Percentiles rank a stretch among this genome's conserved stretches.
These are phyloP conservation scores for Fomitopsis pulvina DNA, from an alignment of 768 basidiomycete species.

Conservation along the genomic window DNA sequence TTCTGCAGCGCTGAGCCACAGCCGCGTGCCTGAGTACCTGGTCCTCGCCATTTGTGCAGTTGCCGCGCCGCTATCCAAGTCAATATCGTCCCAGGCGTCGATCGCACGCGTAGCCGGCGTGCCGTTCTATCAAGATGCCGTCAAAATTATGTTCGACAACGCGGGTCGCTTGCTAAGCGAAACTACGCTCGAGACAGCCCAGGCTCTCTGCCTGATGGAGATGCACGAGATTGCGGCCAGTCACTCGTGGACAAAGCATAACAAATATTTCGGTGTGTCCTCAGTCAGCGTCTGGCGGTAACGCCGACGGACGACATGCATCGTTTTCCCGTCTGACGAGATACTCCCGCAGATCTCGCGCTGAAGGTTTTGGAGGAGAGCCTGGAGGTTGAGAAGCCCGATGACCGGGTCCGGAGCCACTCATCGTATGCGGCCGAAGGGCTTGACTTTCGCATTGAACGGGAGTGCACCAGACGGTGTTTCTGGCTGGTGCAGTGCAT, in stretches of 20 bases:
- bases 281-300: neutral
- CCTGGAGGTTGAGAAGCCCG: slow-evolving; percentile 58
- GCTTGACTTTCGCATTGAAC: slow-evolving; percentile 56
- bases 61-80: slow-evolving; percentile 70
- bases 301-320: neutral
- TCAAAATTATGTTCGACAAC: slow-evolving; percentile 65
- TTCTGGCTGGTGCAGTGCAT: slow-evolving; percentile 74
- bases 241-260: slow-evolving; percentile 25
- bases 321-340: slow-evolving; percentile 4
- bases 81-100: slow-evolving; percentile 50
- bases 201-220: slow-evolving; percentile 69
- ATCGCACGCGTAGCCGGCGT: slow-evolving; percentile 31
- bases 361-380: slow-evolving; percentile 61
- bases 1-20: slow-evolving; percentile 54
- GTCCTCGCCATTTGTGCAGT: slow-evolving; percentile 72
- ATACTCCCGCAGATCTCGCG: slow-evolving; percentile 43
- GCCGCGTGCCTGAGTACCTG: slow-evolving; percentile 63
- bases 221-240: slow-evolving; percentile 40
- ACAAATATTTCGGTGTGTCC: slow-evolving; percentile 41
- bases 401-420: slow-evolving; percentile 41
- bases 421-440: slow-evolving; percentile 46
- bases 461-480: slow-evolving; percentile 73
- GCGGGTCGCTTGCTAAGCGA: slow-evolving; percentile 57
- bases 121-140: slow-evolving; percentile 49
- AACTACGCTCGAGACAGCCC: slow-evolving; percentile 63